phyloP scores from a whole-genome alignment of 768 basidiomycete genomes.

The Symmetrospora coprosmae region DNA sequence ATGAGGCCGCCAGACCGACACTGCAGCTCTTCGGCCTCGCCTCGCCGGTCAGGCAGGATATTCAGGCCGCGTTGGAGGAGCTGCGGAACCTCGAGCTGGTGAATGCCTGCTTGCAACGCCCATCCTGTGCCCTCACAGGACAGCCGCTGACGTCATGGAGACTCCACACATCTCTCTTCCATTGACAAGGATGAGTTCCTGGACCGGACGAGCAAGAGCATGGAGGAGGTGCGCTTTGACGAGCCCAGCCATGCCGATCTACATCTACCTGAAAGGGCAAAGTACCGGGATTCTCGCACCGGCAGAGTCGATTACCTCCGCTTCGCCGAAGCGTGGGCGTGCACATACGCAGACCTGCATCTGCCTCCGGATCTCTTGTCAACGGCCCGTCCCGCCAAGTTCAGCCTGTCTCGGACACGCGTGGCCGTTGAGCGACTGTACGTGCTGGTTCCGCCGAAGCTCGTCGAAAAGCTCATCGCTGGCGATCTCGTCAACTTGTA shows the following conservation, averaged over 20 bases:
- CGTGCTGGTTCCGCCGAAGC: background rate
- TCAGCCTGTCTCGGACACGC: background rate
- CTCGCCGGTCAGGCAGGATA: background rate
- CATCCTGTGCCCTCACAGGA: background rate
- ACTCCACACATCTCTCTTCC: too few species aligned
- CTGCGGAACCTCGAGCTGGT: slow-evolving; percentile 4
- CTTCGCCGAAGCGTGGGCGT: slow-evolving; percentile 13
- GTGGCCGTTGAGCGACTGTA: slow-evolving; percentile 4
- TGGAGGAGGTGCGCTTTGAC: slow-evolving; percentile 10
- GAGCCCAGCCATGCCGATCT: background rate
- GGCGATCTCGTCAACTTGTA: slow-evolving; percentile 5
- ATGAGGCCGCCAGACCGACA: background rate
- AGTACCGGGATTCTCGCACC: background rate
- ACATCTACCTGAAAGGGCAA: background rate
- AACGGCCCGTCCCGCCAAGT: background rate
- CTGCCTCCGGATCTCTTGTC: slow-evolving; percentile 5
- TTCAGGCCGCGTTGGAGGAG: slow-evolving; percentile 5
- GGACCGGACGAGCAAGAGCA: slow-evolving; percentile 3
- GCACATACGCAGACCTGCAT: background rate
- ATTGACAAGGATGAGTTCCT: slow-evolving; percentile 15
- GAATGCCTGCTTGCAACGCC: background rate
- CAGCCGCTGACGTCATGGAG: background rate
- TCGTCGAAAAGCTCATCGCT: background rate
- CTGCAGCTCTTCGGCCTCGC: background rate
- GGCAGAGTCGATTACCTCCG: background rate